Conservation (phyloP, 306 rosid species). For the Hippophae gyantsensis region DNA sequence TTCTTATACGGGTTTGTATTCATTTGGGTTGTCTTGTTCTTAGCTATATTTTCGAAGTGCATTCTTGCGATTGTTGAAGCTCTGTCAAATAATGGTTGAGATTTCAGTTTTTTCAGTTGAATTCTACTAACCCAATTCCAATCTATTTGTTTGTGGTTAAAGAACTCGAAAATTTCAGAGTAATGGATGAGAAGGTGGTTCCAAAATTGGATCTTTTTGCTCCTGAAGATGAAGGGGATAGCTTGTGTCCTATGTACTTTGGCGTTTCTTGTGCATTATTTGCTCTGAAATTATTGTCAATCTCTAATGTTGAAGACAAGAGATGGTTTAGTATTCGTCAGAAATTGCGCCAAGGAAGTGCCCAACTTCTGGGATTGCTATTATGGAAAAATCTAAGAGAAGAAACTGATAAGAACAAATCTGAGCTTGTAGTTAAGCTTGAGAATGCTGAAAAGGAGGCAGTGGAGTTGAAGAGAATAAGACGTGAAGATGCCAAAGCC, state of each 20-base stretch:
- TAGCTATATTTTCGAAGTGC: background rate
- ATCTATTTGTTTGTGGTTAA: slow-evolving; percentile 19
- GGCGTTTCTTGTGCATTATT: slow-evolving; percentile 87
- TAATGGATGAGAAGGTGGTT: slow-evolving; percentile 55
- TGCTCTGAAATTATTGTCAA: slow-evolving; percentile 53
- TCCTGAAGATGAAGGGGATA: slow-evolving; percentile 37
- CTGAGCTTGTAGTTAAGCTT: slow-evolving; percentile 32
- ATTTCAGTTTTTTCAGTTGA: slow-evolving; percentile 13
- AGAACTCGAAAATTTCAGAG: slow-evolving; percentile 22
- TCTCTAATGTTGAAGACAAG: slow-evolving; percentile 37
- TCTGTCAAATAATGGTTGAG: slow-evolving; percentile 8
- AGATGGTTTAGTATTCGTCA: slow-evolving; percentile 48
- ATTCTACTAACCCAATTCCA: slow-evolving; percentile 24
- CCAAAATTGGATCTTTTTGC: slow-evolving; percentile 24
- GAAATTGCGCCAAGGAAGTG: slow-evolving; percentile 76
- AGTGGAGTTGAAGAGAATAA: slow-evolving; percentile 57
- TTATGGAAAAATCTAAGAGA: slow-evolving; percentile 69
- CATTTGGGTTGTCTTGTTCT: slow-evolving; percentile 7
- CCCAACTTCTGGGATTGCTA: slow-evolving; percentile 68
- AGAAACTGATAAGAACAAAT: slow-evolving; percentile 23
- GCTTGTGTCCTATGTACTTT: slow-evolving; percentile 60
- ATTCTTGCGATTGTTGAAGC: slow-evolving; percentile 15
- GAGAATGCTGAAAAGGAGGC: slow-evolving; percentile 48
- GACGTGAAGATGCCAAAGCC: slow-evolving; percentile 89
- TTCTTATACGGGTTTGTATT: slow-evolving; percentile 16